A percentile compares a stretch with the other conserved stretches of the same genome.
Conservation (phyloP, 1,139 yeast genomes). For the Saccharomycopsis phalli region DNA sequence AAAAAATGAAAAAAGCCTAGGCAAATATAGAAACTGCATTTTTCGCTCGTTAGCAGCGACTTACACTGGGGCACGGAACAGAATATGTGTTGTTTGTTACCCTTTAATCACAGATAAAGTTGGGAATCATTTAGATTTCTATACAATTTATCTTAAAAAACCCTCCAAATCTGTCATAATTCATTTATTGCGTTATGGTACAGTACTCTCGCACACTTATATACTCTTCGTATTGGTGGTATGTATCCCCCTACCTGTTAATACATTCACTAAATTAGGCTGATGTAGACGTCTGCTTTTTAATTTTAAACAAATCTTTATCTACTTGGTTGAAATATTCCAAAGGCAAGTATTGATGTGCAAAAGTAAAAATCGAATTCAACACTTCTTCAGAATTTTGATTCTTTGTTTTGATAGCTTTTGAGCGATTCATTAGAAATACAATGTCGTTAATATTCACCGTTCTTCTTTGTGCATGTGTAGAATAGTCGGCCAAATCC, state of each 20-base stretch:
- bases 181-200: no score
- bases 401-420: neutral
- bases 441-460: conserved; percentile 24
- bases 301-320: conserved; percentile 7
- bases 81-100: no score
- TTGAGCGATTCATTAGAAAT: conserved; percentile 12
- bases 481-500: conserved; percentile 33
- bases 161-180: no score
- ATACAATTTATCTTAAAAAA: no score
- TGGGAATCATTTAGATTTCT: no score
- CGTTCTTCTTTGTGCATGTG: conserved; percentile 27
- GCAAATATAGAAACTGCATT: no score
- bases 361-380: conserved; percentile 4
- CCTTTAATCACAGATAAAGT: no score
- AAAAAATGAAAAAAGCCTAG: conserved; percentile 13
- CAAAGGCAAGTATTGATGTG: conserved; percentile 5
- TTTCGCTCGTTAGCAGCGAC: no score
- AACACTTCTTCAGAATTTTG: conserved; percentile 1
- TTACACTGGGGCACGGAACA: no score
- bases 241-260: neutral
- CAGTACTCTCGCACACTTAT: no score
- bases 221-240: neutral
- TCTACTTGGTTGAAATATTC: conserved; percentile 11
- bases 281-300: no score
- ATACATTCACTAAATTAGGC: neutral